A percentile compares a stretch with the other conserved stretches of the same genome.
These are phyloP conservation scores for Zygosaccharomyces pseudorouxii DNA, from an alignment of 805 yeast genomes.

Conservation along the genomic window DNA sequence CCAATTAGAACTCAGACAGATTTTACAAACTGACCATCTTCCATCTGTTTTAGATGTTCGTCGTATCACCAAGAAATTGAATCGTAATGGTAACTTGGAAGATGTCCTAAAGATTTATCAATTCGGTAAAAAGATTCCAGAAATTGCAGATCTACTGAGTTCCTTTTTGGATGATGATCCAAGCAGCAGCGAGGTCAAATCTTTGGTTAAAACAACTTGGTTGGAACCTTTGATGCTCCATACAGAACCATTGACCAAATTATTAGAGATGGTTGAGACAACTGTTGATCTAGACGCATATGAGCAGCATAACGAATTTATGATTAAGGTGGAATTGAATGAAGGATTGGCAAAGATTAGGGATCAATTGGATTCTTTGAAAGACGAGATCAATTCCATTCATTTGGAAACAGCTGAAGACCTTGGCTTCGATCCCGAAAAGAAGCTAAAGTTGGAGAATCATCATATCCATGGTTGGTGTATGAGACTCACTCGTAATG, in stretches of 20 bases:
- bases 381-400: constrained; percentile 50
- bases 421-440: constrained; percentile 75
- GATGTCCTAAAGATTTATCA: constrained; percentile 89
- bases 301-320: constrained; percentile 69
- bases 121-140: constrained; percentile 66
- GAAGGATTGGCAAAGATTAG: constrained; percentile 63
- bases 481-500: constrained; percentile 84
- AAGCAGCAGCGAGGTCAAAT: constrained; percentile 19
- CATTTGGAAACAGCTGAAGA: constrained; percentile 69
- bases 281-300: constrained; percentile 84
- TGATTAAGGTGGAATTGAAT: constrained; percentile 86
- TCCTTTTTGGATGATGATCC: constrained; percentile 38
- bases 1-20: constrained; percentile 60
- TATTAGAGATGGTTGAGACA: constrained; percentile 84
- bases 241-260: constrained; percentile 52
- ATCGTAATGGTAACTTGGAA: constrained; percentile 60
- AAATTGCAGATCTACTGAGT: constrained; percentile 50
- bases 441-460: constrained; percentile 82
- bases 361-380: constrained; percentile 50
- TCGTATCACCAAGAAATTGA: constrained; percentile 65
- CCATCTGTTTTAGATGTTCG: constrained; percentile 78
- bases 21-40: constrained; percentile 62
- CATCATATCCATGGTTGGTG: constrained; percentile 93
- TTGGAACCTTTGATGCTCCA: constrained; percentile 48
- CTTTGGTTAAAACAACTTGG: constrained; percentile 51